These are phyloP conservation scores for Odontarrhena argentea DNA, from an alignment of 345 rosid species.

Conservation along the genomic window DNA sequence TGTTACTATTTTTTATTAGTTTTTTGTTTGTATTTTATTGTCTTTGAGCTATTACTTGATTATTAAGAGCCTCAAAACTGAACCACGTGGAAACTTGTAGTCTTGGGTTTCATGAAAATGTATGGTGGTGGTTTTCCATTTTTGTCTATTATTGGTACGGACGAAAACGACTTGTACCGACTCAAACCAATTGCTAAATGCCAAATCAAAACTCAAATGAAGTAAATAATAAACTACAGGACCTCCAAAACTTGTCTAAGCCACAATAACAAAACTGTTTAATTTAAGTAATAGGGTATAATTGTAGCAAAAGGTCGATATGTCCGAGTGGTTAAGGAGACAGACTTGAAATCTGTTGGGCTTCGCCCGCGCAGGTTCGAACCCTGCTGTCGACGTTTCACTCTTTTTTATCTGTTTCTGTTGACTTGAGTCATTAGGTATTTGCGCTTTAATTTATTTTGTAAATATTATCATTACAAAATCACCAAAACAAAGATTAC, in stretches of 20 bases:
- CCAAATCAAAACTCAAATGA: not conserved
- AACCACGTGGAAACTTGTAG: slow-evolving; percentile 21
- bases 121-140: slow-evolving; percentile 20
- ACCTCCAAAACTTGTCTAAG: too few relatives aligned
- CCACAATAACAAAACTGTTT: too few relatives aligned
- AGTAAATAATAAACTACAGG: not conserved
- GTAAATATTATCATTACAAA: not conserved
- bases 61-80: slow-evolving; percentile 24
- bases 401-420: too few relatives aligned
- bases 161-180: slow-evolving; percentile 23
- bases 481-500: not conserved
- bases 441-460: not conserved
- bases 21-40: not conserved
- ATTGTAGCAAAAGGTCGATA: slow-evolving; percentile 50
- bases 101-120: slow-evolving; percentile 10
- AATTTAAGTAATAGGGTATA: too few relatives aligned
- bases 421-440: too few relatives aligned
- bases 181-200: slow-evolving; percentile 9
- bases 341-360: slow-evolving; percentile 95
- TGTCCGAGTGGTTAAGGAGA: slow-evolving; percentile 99
- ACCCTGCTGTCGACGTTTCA: slow-evolving; percentile 74
- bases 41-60: slow-evolving; percentile 10
- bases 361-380: slow-evolving; percentile 83
- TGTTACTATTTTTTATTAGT: not conserved
- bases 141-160: slow-evolving; percentile 2